phyloP scores from a whole-genome alignment of 768 basidiomycete genomes.

The Cyclocybe cylindracea region DNA sequence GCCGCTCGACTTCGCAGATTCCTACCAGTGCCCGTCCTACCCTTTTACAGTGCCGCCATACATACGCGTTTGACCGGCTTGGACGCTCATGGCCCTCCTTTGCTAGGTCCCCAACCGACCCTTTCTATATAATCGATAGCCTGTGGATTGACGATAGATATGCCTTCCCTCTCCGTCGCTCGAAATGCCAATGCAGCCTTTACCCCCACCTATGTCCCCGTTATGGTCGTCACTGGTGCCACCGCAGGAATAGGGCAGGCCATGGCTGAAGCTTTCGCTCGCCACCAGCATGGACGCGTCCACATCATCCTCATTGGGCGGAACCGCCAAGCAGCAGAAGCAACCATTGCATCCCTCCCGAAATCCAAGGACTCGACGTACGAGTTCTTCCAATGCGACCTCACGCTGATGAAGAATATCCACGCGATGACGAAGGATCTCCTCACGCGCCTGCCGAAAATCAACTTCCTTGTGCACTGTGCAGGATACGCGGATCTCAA shows the following conservation, averaged over 20 bases:
- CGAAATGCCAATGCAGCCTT: constrained; percentile 19
- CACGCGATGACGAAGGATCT: constrained; percentile 26
- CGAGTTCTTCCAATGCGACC: constrained; percentile 41
- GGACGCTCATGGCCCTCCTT: no score
- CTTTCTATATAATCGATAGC: no score
- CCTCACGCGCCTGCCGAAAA: constrained; percentile 25
- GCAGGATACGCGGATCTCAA: constrained; percentile 28
- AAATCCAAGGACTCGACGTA: constrained; percentile 8
- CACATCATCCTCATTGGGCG: constrained; percentile 42
- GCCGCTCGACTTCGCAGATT: no score
- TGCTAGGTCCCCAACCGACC: no score
- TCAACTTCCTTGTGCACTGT: constrained; percentile 39
- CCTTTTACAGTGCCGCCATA: no score
- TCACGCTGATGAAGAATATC: constrained; percentile 36
- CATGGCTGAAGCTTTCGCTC: constrained; percentile 33
- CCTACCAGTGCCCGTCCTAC: no score
- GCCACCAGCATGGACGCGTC: constrained; percentile 34
- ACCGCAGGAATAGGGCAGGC: constrained; percentile 30
- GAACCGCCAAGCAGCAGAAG: constrained; percentile 33
- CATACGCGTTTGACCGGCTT: no score
- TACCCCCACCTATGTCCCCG: constrained; percentile 13
- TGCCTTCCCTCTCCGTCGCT: constrained; percentile 18
- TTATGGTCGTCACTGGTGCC: constrained; percentile 19
- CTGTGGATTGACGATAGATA: constrained; percentile 1
- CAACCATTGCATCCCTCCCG: constrained; percentile 28